Percentiles rank a stretch among this genome's conserved stretches.
Evolutionary conservation across 352 stramenopile species (phyloP).

Genomic region (Phytophthora pistaciae): DNA sequence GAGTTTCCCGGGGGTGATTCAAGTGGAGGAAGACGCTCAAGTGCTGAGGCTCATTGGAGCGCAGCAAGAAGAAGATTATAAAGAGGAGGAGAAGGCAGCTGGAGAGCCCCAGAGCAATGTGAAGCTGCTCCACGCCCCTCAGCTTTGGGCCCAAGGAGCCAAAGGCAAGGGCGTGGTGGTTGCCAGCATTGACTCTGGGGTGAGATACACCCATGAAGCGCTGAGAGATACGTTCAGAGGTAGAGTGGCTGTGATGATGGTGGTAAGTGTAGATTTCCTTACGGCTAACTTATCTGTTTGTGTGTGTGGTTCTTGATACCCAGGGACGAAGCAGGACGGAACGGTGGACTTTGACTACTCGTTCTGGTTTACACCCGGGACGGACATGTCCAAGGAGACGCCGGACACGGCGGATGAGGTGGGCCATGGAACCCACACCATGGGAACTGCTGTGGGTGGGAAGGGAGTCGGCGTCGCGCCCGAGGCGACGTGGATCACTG

Average conservation of each 20-base stretch:
- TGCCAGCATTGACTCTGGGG: conserved; percentile 77
- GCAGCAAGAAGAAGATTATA: conserved; percentile 1
- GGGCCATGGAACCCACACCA: conserved; percentile 76
- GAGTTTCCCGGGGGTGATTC: conserved; percentile 50
- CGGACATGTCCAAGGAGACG: conserved; percentile 63
- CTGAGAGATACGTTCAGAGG: conserved; percentile 59
- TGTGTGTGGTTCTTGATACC: not conserved
- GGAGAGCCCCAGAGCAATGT: conserved; percentile 54
- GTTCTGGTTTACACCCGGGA: conserved; percentile 69
- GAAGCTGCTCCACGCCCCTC: conserved; percentile 52
- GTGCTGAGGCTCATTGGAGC: conserved; percentile 30
- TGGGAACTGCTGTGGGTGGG: conserved; percentile 63
- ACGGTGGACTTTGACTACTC: conserved; percentile 70
- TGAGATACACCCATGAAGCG: conserved; percentile 74
- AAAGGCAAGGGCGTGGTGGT: conserved; percentile 59
- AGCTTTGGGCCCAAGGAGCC: conserved; percentile 52
- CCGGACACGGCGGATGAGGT: conserved; percentile 74
- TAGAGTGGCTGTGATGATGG: conserved; percentile 4
- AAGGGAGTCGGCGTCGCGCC: conserved; percentile 71
- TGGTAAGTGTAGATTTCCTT: too few species aligned
- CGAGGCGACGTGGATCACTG: conserved; percentile 73
- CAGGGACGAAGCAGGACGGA: conserved; percentile 35
- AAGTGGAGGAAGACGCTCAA: conserved; percentile 50
- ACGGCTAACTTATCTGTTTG: not conserved
- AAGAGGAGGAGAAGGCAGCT: conserved; percentile 11